phyloP scores from a whole-genome alignment of 139 green algal genomes.

The Micractinium sp. region DNA sequence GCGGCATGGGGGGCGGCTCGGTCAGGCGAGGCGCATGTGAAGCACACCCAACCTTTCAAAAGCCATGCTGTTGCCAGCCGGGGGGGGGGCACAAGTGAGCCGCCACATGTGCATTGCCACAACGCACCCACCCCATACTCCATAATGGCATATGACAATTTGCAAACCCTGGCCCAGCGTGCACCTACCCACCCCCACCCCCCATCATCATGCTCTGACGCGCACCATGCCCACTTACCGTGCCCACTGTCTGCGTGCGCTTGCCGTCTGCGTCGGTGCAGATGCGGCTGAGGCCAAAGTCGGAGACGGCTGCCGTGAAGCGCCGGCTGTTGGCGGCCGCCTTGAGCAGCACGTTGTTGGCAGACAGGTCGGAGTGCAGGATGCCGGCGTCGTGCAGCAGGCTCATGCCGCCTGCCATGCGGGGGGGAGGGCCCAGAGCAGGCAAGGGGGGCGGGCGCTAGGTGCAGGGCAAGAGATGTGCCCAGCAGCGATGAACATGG shows the following conservation, averaged over 20 bases:
- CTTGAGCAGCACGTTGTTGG: constrained; percentile 60
- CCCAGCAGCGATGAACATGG: background rate
- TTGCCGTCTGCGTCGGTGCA: constrained; percentile 26
- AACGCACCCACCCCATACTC: too few relatives aligned
- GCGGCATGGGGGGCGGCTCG: too few relatives aligned
- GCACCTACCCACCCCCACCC: too few relatives aligned
- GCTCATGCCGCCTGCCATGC: background rate
- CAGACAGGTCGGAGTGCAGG: constrained; percentile 71
- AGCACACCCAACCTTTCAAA: too few relatives aligned
- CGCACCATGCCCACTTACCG: constrained; percentile 23
- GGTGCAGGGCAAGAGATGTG: background rate
- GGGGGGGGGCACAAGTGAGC: too few relatives aligned
- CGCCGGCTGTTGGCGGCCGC: constrained; percentile 35
- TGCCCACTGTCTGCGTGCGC: constrained; percentile 43
- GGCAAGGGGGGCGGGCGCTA: too few relatives aligned
- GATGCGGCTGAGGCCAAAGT: constrained; percentile 77
- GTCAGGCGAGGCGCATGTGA: too few relatives aligned
- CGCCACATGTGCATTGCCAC: too few relatives aligned
- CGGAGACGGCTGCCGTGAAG: constrained; percentile 67
- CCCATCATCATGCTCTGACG: background rate
- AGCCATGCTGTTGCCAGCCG: too few relatives aligned
- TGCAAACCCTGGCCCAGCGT: too few relatives aligned
- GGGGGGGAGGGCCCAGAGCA: background rate
- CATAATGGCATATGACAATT: too few relatives aligned
- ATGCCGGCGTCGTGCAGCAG: constrained; percentile 60